A percentile compares a stretch with the other conserved stretches of the same genome.
Conservation (phyloP, 2,329 filamentous ascomycete genomes). For the Trichoderma koningiopsis region DNA sequence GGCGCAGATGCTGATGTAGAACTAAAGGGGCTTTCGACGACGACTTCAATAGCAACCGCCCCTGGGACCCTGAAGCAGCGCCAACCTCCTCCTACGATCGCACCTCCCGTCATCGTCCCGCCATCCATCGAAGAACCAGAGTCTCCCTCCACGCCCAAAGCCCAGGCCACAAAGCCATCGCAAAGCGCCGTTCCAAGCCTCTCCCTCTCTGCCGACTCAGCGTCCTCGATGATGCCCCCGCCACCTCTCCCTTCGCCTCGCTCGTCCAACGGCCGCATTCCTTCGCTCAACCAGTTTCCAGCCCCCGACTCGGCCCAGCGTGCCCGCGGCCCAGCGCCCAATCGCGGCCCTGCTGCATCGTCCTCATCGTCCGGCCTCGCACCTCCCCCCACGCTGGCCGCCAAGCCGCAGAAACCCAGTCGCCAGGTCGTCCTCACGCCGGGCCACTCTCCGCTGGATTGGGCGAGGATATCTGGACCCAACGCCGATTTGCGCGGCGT, state of each 20-base stretch:
- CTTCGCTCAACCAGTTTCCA: constrained; percentile 50
- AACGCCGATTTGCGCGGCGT: constrained; percentile 68
- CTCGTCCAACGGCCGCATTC: constrained; percentile 35
- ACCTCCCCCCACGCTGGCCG: constrained; percentile 57
- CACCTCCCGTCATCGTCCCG: not conserved
- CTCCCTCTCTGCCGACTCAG: constrained; percentile 39
- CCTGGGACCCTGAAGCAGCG: not conserved
- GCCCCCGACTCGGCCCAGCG: constrained; percentile 56
- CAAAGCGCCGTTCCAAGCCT: constrained; percentile 47
- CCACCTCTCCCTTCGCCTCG: constrained; percentile 34
- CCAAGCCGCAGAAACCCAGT: constrained; percentile 57
- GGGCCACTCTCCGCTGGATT: constrained; percentile 93
- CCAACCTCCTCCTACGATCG: constrained; percentile 29
- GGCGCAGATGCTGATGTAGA: not conserved
- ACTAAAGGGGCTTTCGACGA: not conserved
- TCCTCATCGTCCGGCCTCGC: constrained; percentile 49
- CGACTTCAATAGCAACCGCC: not conserved
- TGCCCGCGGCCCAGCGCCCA: constrained; percentile 46
- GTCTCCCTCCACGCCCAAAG: constrained; percentile 57
- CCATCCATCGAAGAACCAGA: constrained; percentile 34
- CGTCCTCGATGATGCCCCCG: constrained; percentile 35
- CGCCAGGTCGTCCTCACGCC: constrained; percentile 81
- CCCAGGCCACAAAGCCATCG: constrained; percentile 35
- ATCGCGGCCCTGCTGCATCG: constrained; percentile 40
- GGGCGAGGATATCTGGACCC: constrained; percentile 76